Percentiles rank a stretch among this genome's conserved stretches.
phyloP scores from a whole-genome alignment of 2,329 filamentous ascomycete species.

The Aschersonia sp. region DNA sequence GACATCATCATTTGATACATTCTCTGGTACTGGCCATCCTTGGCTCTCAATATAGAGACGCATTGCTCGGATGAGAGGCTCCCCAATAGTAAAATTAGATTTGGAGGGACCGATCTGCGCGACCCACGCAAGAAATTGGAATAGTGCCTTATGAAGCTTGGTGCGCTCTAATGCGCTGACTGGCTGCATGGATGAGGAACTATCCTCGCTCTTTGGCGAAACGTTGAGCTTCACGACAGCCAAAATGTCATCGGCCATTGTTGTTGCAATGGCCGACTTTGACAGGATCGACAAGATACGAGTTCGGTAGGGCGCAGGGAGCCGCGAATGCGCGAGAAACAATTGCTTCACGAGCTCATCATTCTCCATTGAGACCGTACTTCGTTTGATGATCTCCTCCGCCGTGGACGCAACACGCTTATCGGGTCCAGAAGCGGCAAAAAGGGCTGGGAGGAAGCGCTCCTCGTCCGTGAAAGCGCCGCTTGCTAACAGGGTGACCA shows the following conservation, averaged over 20 bases:
- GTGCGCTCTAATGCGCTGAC: conserved; percentile 55
- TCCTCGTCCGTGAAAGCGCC: conserved; percentile 75
- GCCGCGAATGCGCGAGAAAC: conserved; percentile 59
- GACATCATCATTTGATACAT: conserved; percentile 42
- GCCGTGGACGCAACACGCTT: conserved; percentile 71
- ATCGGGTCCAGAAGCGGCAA: conserved; percentile 70
- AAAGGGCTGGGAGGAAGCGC: conserved; percentile 69
- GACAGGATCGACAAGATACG: conserved; percentile 62
- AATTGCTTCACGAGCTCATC: conserved; percentile 45
- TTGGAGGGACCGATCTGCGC: conserved; percentile 52
- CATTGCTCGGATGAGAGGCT: conserved; percentile 52
- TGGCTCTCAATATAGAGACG: conserved; percentile 62
- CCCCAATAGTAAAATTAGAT: conserved; percentile 50
- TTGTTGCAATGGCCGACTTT: conserved; percentile 61
- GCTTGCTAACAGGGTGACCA: conserved; percentile 61
- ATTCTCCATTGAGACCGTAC: conserved; percentile 60
- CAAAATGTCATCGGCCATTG: conserved; percentile 52
- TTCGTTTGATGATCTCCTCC: conserved; percentile 77
- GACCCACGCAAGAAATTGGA: conserved; percentile 78
- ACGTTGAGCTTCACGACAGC: conserved; percentile 55
- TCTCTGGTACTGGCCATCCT: conserved; percentile 63
- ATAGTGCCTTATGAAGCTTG: conserved; percentile 70
- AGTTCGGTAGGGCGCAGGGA: conserved; percentile 59
- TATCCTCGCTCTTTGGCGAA: conserved; percentile 16
- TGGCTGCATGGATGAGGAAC: conserved; percentile 9